phyloP scores from a whole-genome alignment of 805 yeast species.

The Lachancea thermotolerans region DNA sequence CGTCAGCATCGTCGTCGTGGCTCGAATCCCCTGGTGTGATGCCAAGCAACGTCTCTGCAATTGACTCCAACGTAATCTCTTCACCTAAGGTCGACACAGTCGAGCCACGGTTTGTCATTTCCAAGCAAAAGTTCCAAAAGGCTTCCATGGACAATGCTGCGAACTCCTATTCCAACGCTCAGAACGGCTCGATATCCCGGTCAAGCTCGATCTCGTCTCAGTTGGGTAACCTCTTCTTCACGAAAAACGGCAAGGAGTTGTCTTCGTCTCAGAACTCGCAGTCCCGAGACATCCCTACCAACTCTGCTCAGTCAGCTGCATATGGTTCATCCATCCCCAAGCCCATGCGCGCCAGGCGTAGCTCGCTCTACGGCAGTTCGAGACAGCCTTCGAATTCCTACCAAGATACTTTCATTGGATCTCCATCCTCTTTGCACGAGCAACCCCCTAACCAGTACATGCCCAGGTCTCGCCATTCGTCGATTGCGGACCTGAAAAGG shows the following conservation, averaged over 20 bases:
- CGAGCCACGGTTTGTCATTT: constrained; percentile 82
- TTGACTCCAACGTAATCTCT: constrained; percentile 55
- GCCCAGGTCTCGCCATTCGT: constrained; percentile 55
- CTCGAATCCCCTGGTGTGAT: constrained; percentile 31
- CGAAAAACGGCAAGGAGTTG: constrained; percentile 21
- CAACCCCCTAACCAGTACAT: constrained; percentile 33
- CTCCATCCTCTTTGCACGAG: constrained; percentile 32
- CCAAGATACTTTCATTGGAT: constrained; percentile 21
- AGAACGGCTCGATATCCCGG: constrained; percentile 21
- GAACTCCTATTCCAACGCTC: constrained; percentile 11
- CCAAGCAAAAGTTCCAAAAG: constrained; percentile 52
- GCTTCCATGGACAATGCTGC: constrained; percentile 21
- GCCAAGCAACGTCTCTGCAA: constrained; percentile 38
- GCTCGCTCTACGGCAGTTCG: constrained; percentile 32
- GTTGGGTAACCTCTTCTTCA: constrained; percentile 31
- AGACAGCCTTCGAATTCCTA: constrained; percentile 28
- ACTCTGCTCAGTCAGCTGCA: constrained; percentile 12
- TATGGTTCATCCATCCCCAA: constrained; percentile 26
- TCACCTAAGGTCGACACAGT: constrained; percentile 66
- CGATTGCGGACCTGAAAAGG: constrained; percentile 71
- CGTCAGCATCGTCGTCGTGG: constrained; percentile 32
- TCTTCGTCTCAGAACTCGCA: constrained; percentile 8
- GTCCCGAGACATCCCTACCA: constrained; percentile 2
- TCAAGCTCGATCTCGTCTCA: constrained; percentile 32
- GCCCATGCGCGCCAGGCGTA: constrained; percentile 30